Evolutionary conservation across 345 rosid species (phyloP), one percentile per base, ranked within the genome.

Genomic region (Brassica carinata): DNA sequence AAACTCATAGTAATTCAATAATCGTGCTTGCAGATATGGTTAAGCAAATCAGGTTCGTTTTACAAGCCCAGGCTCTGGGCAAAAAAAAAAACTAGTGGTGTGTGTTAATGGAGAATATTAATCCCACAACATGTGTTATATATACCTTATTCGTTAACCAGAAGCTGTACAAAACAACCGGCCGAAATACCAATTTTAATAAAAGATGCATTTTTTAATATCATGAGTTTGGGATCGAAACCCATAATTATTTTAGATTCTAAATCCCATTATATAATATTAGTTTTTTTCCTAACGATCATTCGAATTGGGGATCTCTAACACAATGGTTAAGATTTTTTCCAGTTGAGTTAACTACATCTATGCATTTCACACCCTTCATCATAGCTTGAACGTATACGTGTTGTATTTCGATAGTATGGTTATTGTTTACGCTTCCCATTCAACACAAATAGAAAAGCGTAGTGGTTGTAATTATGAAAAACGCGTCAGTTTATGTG

Each of bases 41-140:
- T 57, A 36, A 38, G 58, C 79, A 27, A 7, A 68, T 68, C 15
- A 71, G 38, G 64, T 30, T 70, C 1, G 62, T 58, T 58, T 66
- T 65, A 30, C 3, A 64, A 29, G 14, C n/a, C 5, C 11, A 75
- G 57, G 27, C 23, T 7, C 17, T 68, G 23, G 61, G 31, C 59
- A 57, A 58, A 30, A 38, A 14, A 14, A 15, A 55, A n/a, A 6
- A 10, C 8, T 10, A 67, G 64, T 14, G 48, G 59, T 69, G 63
- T 9, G 43, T 58, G 26, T 57, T 17, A 53, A 45, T 65, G 53
- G 30, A 19, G 34, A 31, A 19, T 53, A 33, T 75, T 23, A 34
- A 75, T 55, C 15, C 15, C 72, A 67, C 26, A 30, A 34, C 5
- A 33, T 48, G 6, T 55, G 57, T 57, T 67, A 43, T 13, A 43